Base-by-base conservation (phyloP, 2,329 filamentous ascomycete genomes). In the Trichoderma breve region DNA sequence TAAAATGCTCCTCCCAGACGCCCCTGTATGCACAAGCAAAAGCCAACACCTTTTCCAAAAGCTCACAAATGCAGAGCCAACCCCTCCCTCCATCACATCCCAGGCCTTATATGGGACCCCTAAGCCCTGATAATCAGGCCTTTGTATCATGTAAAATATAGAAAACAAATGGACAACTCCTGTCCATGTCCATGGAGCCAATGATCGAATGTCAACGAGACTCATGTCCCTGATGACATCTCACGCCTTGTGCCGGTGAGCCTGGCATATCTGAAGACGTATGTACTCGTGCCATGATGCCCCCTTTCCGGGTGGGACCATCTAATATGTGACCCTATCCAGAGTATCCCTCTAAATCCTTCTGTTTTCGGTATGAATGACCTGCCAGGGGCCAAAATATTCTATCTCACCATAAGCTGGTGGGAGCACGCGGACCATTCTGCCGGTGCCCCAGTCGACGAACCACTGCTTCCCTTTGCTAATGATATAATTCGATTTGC, bases 381-480 rank as follows among this genome's bases (percentile, higher is more conserved):
- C 79, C 76, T 86, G 84, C 84, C 85, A 87, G 36, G 86, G 82
- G 1, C 84, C 84, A 71, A 83, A 84, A 73, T 83, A 80, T 70
- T 87, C 83, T 61, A 84, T 80, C 76, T 88, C 86, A 53, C 85
- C 85, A 75, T 89, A 89, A 6, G 82, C 82, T 2, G 87, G 87
- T 12, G 87, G 87, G 21, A 85, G 80, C 24, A 88, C 86, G 18
- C 85, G 82, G 32, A 84, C 82, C 84, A 88, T 86, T 70, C 84
- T 83, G 47, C 88, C 88, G 18, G 86, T 89, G 15, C 80, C 79
- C 88, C 88, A 90, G 81, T 90, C 87, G 57, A 90, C 86, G 72
- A 84, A 84, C 86, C 87, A 90, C 76, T 87, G 83, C 77, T 86
- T 88, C 55, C 87, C 88, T 73, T 86, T 84, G 78, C 82, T 83